A percentile compares a stretch with the other conserved stretches of the same genome.
Evolutionary conservation across 2,329 filamentous ascomycete genomes (phyloP).

Genomic region (Exophiala mesophila): DNA sequence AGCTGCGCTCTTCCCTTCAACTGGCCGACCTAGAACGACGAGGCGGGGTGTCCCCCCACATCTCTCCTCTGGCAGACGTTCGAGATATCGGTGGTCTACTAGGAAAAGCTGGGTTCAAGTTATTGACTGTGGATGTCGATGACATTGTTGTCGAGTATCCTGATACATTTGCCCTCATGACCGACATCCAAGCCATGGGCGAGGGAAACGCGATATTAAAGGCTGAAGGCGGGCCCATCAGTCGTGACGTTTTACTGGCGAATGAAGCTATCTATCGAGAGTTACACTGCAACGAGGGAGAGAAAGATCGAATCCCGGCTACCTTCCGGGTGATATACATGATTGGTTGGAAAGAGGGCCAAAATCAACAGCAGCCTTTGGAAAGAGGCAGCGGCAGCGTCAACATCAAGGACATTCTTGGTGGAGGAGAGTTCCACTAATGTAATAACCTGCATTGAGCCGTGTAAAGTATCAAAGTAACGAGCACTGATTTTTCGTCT

Average conservation of each 20-base stretch:
- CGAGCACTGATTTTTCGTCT: too few relatives aligned
- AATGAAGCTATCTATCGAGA: slow-evolving; percentile 83
- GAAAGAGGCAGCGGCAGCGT: slow-evolving; percentile 78
- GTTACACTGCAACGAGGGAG: slow-evolving; percentile 69
- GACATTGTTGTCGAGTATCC: slow-evolving; percentile 96
- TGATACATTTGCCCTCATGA: slow-evolving; percentile 83
- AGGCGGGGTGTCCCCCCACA: slow-evolving; percentile 86
- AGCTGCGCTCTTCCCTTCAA: slow-evolving; percentile 88
- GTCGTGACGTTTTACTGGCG: slow-evolving; percentile 78
- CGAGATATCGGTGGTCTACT: slow-evolving; percentile 84
- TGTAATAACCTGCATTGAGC: too few relatives aligned
- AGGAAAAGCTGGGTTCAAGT: slow-evolving; percentile 83
- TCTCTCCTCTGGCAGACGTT: slow-evolving; percentile 88
- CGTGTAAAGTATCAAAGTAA: too few relatives aligned
- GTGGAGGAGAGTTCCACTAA: slow-evolving; percentile 36
- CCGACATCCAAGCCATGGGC: slow-evolving; percentile 92
- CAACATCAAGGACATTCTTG: slow-evolving; percentile 79
- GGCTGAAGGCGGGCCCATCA: slow-evolving; percentile 65
- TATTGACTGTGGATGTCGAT: slow-evolving; percentile 94
- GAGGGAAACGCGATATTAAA: slow-evolving; percentile 85
- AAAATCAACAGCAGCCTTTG: slow-evolving; percentile 72
- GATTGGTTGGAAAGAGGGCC: slow-evolving; percentile 94
- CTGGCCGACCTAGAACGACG: slow-evolving; percentile 84
- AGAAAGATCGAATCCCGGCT: slow-evolving; percentile 60
- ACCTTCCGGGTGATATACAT: slow-evolving; percentile 96